Conservation (phyloP, 2,329 filamentous ascomycete genomes). For the Alternaria ventricosa region DNA sequence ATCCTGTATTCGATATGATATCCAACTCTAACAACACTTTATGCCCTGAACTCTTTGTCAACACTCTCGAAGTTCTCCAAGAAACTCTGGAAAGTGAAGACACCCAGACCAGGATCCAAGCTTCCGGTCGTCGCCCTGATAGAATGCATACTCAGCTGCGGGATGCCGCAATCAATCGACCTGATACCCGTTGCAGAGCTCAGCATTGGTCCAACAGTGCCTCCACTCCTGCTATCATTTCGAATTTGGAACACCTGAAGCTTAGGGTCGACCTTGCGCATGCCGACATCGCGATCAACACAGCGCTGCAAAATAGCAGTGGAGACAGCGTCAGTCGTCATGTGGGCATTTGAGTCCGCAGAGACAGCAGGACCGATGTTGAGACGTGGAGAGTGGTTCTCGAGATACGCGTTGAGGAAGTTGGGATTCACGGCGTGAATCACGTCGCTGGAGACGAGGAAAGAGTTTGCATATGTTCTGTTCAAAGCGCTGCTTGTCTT, state of each 20-base stretch:
- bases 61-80: constrained; percentile 85
- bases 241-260: constrained; percentile 93
- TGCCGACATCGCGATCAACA: constrained; percentile 66
- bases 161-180: constrained; percentile 85
- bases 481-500: constrained; percentile 66
- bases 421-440: constrained; percentile 95
- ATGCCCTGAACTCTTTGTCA: constrained; percentile 73
- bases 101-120: constrained; percentile 85
- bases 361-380: constrained; percentile 86
- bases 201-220: constrained; percentile 93
- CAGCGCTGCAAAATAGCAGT: constrained; percentile 80
- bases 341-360: constrained; percentile 88
- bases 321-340: constrained; percentile 91
- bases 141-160: constrained; percentile 93
- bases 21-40: neutral
- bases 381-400: constrained; percentile 83
- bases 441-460: constrained; percentile 91
- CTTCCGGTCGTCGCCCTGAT: constrained; percentile 87
- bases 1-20: neutral
- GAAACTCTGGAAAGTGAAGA: constrained; percentile 88
- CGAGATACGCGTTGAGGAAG: constrained; percentile 82
- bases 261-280: constrained; percentile 54
- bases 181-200: constrained; percentile 80
- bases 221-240: constrained; percentile 87
- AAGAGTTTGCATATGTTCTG: constrained; percentile 88